Percentiles rank a stretch among this genome's conserved stretches.
Conservation (phyloP, 2,329 filamentous ascomycete genomes). For the Botrytis medusae region DNA sequence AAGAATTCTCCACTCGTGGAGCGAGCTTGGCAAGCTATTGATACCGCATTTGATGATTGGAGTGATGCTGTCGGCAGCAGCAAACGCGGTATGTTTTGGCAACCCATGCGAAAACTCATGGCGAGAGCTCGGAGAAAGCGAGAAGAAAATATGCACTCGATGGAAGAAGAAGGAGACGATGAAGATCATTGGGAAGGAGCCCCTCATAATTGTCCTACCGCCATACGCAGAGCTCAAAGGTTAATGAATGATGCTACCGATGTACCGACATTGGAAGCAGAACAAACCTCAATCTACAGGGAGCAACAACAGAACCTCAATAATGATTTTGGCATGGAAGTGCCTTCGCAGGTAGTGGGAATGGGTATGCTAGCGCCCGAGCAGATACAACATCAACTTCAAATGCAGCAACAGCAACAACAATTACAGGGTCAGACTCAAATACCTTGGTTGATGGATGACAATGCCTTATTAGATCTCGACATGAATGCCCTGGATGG, state of each 20-base stretch:
- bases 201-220: slow-evolving; percentile 12
- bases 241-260: neutral
- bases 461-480: slow-evolving; percentile 32
- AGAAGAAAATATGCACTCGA: slow-evolving; percentile 47
- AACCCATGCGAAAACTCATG: slow-evolving; percentile 60
- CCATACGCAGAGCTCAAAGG: neutral
- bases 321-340: slow-evolving; percentile 21
- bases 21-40: slow-evolving; percentile 44
- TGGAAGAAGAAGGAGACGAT: slow-evolving; percentile 17
- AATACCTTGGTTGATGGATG: slow-evolving; percentile 35
- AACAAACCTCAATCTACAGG: neutral
- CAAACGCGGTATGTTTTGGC: slow-evolving; percentile 61
- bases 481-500: slow-evolving; percentile 36
- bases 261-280: neutral
- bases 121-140: slow-evolving; percentile 56
- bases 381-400: slow-evolving; percentile 32
- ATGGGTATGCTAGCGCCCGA: slow-evolving; percentile 33
- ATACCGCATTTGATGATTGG: slow-evolving; percentile 38
- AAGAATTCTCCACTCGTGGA: slow-evolving; percentile 43
- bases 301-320: neutral
- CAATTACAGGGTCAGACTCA: slow-evolving; percentile 21
- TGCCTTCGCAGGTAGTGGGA: slow-evolving; percentile 30
- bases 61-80: slow-evolving; percentile 34
- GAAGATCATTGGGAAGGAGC: slow-evolving; percentile 21
- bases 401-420: slow-evolving; percentile 29